Evolutionary conservation across 2,329 filamentous ascomycete species (phyloP).

Genomic region (Colletotrichum limetticola): DNA sequence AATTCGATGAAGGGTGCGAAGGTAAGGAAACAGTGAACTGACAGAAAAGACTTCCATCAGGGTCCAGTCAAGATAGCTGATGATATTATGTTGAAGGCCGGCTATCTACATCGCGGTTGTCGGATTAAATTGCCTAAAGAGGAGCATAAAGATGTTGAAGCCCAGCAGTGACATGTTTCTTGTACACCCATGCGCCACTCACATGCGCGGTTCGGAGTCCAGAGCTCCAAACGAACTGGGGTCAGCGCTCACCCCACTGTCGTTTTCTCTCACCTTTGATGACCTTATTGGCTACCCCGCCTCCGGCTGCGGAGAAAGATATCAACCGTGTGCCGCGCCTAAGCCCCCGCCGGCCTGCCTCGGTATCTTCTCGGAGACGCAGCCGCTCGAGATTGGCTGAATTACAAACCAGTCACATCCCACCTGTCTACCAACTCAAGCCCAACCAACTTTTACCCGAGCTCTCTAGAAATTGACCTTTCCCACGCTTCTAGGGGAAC

Average conservation of each 20-base stretch:
- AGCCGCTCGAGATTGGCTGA: neutral
- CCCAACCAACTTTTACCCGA: neutral
- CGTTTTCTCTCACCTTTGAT: neutral
- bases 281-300: constrained; percentile 29
- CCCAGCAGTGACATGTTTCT: constrained; percentile 6
- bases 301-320: constrained; percentile 34
- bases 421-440: neutral
- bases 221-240: neutral
- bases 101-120: neutral
- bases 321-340: constrained; percentile 17
- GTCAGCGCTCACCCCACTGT: constrained; percentile 12
- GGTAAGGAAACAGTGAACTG: neutral
- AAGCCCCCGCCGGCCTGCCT: constrained; percentile 32
- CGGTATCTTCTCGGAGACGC: constrained; percentile 31
- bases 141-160: neutral
- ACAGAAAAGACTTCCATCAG: neutral
- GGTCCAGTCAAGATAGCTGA: neutral
- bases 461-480: neutral
- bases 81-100: neutral
- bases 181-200: constrained; percentile 22
- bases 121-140: neutral
- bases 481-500: neutral
- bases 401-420: constrained; percentile 23
- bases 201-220: constrained; percentile 23
- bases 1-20: too few relatives aligned